Evolutionary conservation across 305 asterid species (phyloP), one percentile per base, ranked within the genome.

Genomic region (Fraxinus sp.): DNA sequence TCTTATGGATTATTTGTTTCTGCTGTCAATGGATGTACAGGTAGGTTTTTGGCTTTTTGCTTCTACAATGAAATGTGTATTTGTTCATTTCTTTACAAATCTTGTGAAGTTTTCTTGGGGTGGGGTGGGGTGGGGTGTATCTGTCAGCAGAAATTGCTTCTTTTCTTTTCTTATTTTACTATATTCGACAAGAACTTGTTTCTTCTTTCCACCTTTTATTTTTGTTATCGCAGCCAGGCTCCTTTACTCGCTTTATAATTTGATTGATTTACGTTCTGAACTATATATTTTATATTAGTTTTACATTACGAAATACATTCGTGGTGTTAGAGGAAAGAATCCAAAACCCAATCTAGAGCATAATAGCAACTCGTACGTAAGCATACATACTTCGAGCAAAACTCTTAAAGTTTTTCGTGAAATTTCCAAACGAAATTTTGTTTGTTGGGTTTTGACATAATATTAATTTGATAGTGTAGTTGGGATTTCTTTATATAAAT

Each of bases 21-120:
- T 85, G 81, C 44, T 84, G 88, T 83, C 87, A 89, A 79, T 84
- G 84, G 80, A 18, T 80, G 82, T 81, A 52, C 86, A 82, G 86
- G 84, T 86, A 79, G 80, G 71, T 10, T 80, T 84, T 84, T 85
- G 68, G 86, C 74, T 37, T 84, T 82, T 82, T 32, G 82, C 84
- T 81, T 81, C 71, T 78, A 84, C 83, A 85, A 30, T 32, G 76
- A 71, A 30, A 14, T 30, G 76, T 71, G 24, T 78, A 78, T 9
- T 79, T 82, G 83, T 76, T 84, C 79, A 76, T 73, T 81, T 36
- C 78, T 66, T 82, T 52, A 10, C 82, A 79, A 86, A 7, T 49
- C 22, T 79, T 78, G 78, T 84, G 74, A 77, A 74, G 85, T 86
- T 84, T 79, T 79, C 14, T 72, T 84, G 81, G 44, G 39, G 76